Conservation (phyloP, 2,329 filamentous ascomycete genomes). For the Fusarium musae region DNA sequence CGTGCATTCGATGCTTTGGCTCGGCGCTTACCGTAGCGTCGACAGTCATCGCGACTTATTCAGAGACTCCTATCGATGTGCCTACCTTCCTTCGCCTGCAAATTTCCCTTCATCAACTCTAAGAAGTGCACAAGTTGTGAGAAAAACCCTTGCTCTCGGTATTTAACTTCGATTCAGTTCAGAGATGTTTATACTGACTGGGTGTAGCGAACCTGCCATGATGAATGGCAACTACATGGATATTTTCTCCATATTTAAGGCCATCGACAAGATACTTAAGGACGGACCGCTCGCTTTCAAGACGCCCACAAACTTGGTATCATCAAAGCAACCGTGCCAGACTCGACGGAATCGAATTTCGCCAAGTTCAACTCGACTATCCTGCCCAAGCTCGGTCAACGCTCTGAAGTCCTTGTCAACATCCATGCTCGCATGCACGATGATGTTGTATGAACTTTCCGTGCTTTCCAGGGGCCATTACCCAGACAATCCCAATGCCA, state of each 20-base stretch:
- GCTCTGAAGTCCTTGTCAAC: background rate
- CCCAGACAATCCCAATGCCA: background rate
- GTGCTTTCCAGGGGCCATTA: background rate
- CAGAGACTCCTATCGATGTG: fast-evolving
- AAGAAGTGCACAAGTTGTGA: background rate
- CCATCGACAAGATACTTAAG: fast-evolving
- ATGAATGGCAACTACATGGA: background rate
- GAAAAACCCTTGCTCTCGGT: fast-evolving
- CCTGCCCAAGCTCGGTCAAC: background rate
- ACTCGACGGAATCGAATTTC: background rate
- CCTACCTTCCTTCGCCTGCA: background rate
- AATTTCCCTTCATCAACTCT: background rate
- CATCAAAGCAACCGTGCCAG: background rate
- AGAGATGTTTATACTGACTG: background rate
- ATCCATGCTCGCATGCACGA: background rate
- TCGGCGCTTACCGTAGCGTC: background rate
- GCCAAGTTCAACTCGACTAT: background rate
- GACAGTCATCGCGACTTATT: background rate
- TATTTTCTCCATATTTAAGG: background rate
- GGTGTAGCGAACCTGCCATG: background rate
- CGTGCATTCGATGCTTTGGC: background rate
- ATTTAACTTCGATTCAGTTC: background rate
- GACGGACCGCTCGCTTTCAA: background rate
- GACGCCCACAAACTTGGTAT: background rate
- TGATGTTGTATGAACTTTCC: background rate